Base-by-base conservation (phyloP, 2,329 filamentous ascomycete species). In the Incumbomyces lentus region DNA sequence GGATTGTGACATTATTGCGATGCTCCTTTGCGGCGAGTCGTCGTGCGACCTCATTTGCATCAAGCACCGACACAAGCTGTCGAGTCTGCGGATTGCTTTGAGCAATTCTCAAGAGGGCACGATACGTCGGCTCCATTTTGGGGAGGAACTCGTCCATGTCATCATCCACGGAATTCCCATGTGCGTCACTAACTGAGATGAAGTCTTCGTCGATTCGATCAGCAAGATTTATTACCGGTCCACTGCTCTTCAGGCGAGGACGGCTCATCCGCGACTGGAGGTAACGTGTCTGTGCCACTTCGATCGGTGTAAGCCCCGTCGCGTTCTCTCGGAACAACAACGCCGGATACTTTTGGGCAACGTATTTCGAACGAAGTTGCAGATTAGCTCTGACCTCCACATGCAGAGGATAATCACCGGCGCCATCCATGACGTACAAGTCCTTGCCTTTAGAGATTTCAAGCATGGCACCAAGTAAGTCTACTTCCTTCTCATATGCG, bases 271-370 rank as follows among this genome's bases (percentile, higher is more conserved):
- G 14, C 52, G 48, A 4, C 30, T 55, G 29, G 58, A 66, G 49
- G 2, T 58, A 72, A 1, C 63, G 61, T 44, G 84, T 79, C 42
- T 76, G 68, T 0, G 81, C 78, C 40, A 85, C 64, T 55, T 92
- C 85, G 22, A 74, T 70, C 0, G 86, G 82, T 0, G 85, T 92
- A 13, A 76, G 73, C 1, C 86, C 86, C 0, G 84, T 84, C 0
- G 84, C 78, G 54, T 89, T 89, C 60, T 92, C 86, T 17, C 80
- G 75, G 54, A 76, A 73, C 0, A 87, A 65, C 1, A 88, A 68
- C 19, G 71, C 68, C 0, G 81, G 76, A 14, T 75, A 70, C 53
- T 67, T 67, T 8, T 74, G 65, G 10, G 88, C 63, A 2, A 84
- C 79, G 22, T 85, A 70, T 54, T 78, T 67, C 12, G 72, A 70